Base-by-base conservation (phyloP, 805 yeast species). In the Teunomyces panamensis region DNA sequence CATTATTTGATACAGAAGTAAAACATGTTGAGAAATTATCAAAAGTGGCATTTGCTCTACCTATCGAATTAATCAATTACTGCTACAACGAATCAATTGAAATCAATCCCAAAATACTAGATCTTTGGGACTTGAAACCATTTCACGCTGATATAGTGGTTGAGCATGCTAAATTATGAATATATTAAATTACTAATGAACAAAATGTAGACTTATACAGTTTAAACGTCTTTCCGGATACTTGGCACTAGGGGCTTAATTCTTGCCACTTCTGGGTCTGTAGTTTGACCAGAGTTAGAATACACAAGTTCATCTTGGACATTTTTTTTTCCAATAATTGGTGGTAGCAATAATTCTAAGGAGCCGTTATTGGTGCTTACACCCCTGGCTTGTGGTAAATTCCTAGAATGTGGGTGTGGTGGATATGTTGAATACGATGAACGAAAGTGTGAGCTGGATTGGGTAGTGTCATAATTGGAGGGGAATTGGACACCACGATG, bases 11-110 rank as follows among this genome's bases (percentile, higher is more conserved):
- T 10, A 32, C 45, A 8, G 39, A 42, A 6, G 46, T 30, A 13
- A 35, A 36, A 3, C 42, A 46, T 14, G 49, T 63, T 26, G 75
- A 70, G 43, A 71, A 68, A 44, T 43, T 68, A 2, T 47, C 71
- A 2, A 60, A 54, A 49, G 57, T 69, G 30, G 60, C 69, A 2
- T 60, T 71, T 27, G 52, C 67, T 26, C 46, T 71, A 13, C 76
- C 76, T 0, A 52, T 65, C 2, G 68, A 68, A 42, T 48, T 69
- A 3, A 57, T 71, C 3, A 47, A 58, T 30, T 54, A 54, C 35
- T 59, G 69, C 47, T 67, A 49, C 45, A 37, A 42, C 9, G 47
- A 43, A 4, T 13, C 46, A 28, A 24, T 33, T 9, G 32, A 28
- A 8, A 41, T 63, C 11, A 57, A 53, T 42, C 42, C 45, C 11